A percentile compares a stretch with the other conserved stretches of the same genome.
phyloP scores from a whole-genome alignment of 2,329 filamentous ascomycete species.

The Cladophialophora yegresii region DNA sequence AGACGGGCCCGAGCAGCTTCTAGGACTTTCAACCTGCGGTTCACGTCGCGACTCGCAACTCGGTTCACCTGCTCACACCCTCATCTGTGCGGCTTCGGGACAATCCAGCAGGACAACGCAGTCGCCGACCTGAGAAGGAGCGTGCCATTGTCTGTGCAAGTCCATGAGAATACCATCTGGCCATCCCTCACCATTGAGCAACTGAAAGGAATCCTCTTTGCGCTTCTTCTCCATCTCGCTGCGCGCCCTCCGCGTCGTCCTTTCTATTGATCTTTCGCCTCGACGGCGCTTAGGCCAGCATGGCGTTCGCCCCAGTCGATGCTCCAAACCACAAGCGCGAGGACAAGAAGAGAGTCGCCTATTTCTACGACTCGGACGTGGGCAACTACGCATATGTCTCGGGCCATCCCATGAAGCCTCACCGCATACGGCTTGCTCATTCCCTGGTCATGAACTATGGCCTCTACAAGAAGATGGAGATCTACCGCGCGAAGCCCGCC shows the following conservation, averaged over 20 bases:
- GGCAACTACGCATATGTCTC: conserved; percentile 95
- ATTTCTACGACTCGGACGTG: conserved; percentile 98
- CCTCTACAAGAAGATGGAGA: conserved; percentile 73
- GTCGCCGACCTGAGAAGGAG: not conserved
- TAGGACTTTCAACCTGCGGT: not conserved
- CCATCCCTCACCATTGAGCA: not conserved
- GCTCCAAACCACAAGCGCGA: conserved; percentile 54
- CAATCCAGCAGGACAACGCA: not conserved
- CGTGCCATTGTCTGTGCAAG: not conserved
- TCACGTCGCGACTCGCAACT: not conserved
- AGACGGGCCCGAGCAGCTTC: not conserved
- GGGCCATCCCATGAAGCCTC: conserved; percentile 69
- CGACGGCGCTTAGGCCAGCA: conserved; percentile 38
- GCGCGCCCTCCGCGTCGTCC: not conserved
- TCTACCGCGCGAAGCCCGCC: conserved; percentile 76
- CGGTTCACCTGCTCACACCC: not conserved
- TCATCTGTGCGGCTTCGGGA: not conserved
- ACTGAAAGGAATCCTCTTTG: not conserved
- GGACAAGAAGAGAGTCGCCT: conserved; percentile 74
- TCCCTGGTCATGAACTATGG: conserved; percentile 71
- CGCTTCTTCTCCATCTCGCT: not conserved
- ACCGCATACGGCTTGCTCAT: conserved; percentile 67
- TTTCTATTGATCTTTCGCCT: not conserved
- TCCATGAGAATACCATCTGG: not conserved
- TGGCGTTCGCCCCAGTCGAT: conserved; percentile 60